Evolutionary conservation across 2,329 filamentous ascomycete genomes (phyloP), one percentile per base, ranked within the genome.

Genomic region (Ophiocordyceps robertsii): DNA sequence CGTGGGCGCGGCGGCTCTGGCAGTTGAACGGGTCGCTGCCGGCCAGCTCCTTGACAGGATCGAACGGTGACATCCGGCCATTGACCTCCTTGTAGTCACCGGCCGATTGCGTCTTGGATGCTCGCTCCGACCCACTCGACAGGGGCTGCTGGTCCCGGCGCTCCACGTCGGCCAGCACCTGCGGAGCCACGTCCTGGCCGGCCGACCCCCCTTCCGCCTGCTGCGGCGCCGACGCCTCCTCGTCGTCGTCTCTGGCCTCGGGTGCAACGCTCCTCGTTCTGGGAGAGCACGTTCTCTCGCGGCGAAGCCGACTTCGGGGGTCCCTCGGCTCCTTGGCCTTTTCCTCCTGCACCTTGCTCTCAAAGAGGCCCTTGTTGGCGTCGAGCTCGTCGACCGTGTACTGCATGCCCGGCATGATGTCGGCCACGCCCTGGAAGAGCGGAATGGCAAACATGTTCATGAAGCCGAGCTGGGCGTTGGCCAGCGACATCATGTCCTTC

Each of bases 381-480:
- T 84, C 71, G 21, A 96, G 80, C 61, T 95, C 87, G 24, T 84
- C 76, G 12, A 93, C 81, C 12, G 82, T 85, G 60, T 93, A 95
- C 40, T 72, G 69, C 78, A 96, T 85, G 19, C 75, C 77, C 2
- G 92, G 89, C 55, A 96, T 73, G 31, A 96, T 75, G 52, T 93
- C 84, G 29, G 85, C 80, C 8, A 96, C 82, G 8, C 84, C 85
- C 56, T 88, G 80, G 57, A 98, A 98, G 0, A 98, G 72, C 1
- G 92, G 92, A 39, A 89, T 78, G 14, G 90, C 92, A 59, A 96
- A 96, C 53, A 95, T 76, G 50, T 87, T 92, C 85, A 96, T 95
- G 64, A 98, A 98, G 21, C 86, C 83, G 43, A 95, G 83, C 62
- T 98, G 92, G 8, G 88, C 84, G 51, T 85, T 87, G 48, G 80